Conservation (phyloP, 2,329 filamentous ascomycete species). For the Cryphonectria nitschkei region DNA sequence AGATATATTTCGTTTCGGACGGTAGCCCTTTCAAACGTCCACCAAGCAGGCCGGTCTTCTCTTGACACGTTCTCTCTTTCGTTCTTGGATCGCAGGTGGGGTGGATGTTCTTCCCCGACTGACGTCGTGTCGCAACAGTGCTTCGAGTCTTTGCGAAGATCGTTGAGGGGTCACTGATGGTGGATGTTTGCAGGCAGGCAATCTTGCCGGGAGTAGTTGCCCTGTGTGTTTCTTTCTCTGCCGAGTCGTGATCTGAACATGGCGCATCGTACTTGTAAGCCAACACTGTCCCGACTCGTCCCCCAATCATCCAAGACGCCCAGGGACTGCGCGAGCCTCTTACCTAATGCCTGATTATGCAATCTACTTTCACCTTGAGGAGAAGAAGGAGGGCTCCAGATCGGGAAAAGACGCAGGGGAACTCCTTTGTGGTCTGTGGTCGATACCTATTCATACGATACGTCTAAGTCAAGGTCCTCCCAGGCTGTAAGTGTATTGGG, state of each 20-base stretch:
- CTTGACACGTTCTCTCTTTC: slow-evolving; percentile 14
- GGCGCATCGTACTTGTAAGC: not conserved
- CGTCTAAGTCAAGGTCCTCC: not conserved
- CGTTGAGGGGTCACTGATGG: not conserved
- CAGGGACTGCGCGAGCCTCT: not conserved
- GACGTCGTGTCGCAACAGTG: not conserved
- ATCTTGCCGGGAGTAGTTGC: not conserved
- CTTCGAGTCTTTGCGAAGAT: not conserved
- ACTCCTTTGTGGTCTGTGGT: not conserved
- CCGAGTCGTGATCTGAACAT: not conserved
- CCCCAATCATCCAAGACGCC: not conserved
- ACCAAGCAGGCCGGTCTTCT: slow-evolving; percentile 11
- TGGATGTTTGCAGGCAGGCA: not conserved
- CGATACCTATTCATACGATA: slow-evolving; percentile 18
- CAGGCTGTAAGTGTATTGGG: slow-evolving; percentile 14
- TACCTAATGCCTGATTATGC: slow-evolving; percentile 7
- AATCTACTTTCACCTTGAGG: slow-evolving; percentile 5
- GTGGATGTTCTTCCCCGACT: not conserved
- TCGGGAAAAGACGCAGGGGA: slow-evolving; percentile 7
- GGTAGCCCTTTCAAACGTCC: slow-evolving; percentile 1
- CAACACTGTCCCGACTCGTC: not conserved
- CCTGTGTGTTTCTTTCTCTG: not conserved
- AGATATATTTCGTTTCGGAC: slow-evolving; percentile 12
- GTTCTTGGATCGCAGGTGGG: not conserved
- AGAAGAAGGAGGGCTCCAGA: slow-evolving; percentile 7